Percentiles rank a stretch among this genome's conserved stretches.
Evolutionary conservation across 75 land plant genomes (phyloP).

Genomic region (Isoetes taiwanensis): DNA sequence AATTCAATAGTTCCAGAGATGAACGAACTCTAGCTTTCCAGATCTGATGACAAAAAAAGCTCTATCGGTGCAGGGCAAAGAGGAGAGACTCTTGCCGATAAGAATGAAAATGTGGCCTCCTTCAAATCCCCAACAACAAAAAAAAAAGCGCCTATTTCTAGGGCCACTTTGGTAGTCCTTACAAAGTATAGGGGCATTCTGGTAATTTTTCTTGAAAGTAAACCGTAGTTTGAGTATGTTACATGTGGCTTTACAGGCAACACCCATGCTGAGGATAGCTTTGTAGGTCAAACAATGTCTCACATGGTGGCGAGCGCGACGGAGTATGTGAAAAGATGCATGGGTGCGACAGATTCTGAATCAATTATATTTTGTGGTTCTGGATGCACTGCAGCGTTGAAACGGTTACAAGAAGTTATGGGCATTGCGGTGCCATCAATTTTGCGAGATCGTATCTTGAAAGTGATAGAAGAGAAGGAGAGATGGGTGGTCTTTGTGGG

Average conservation of each 20-base stretch:
- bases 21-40: too few species aligned
- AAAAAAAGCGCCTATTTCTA: too few species aligned
- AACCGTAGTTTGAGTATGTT: too few species aligned
- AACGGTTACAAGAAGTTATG: conserved; percentile 64
- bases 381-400: conserved; percentile 54
- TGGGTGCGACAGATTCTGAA: conserved; percentile 29
- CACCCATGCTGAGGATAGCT: conserved; percentile 61
- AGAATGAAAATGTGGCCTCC: too few species aligned
- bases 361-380: conserved; percentile 62
- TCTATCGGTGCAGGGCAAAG: too few species aligned
- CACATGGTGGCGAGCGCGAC: conserved; percentile 33
- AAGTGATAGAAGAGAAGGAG: conserved; percentile 17
- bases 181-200: too few species aligned
- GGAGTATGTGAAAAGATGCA: conserved; percentile 37
- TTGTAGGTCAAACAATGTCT: conserved; percentile 40
- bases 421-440: conserved; percentile 40
- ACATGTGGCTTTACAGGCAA: conserved; percentile 51
- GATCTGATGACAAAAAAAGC: too few species aligned
- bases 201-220: too few species aligned
- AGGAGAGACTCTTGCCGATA: too few species aligned
- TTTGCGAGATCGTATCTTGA: conserved; percentile 24
- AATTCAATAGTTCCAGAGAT: too few species aligned
- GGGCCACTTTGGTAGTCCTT: too few species aligned
- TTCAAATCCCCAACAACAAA: too few species aligned
- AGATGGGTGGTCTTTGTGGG: conserved; percentile 77